Evolutionary conservation across 768 basidiomycete genomes (phyloP).

Genomic region (Pleurotus sapidus): DNA sequence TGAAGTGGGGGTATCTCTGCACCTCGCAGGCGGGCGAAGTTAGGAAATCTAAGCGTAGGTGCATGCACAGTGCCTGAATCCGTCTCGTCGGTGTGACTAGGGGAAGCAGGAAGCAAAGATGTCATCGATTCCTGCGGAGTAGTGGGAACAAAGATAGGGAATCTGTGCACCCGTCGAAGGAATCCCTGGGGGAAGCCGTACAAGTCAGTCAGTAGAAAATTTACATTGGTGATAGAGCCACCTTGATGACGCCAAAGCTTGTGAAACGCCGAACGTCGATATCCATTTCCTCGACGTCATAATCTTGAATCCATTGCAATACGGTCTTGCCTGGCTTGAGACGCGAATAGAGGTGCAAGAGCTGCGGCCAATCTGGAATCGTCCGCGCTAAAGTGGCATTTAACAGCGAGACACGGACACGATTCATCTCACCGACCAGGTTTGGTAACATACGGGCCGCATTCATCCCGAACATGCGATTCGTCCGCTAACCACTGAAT

Average conservation of each 20-base stretch:
- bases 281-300: constrained; percentile 66
- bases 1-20: not conserved
- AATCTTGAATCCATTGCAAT: constrained; percentile 81
- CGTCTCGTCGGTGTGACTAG: not conserved
- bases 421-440: constrained; percentile 42
- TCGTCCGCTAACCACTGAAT: constrained; percentile 89
- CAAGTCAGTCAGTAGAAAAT: not conserved
- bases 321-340: constrained; percentile 82
- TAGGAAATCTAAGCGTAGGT: not conserved
- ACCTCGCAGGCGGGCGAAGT: not conserved
- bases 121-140: constrained; percentile 23
- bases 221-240: constrained; percentile 18
- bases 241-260: constrained; percentile 97
- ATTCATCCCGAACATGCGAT: constrained; percentile 82
- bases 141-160: constrained; percentile 65
- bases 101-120: constrained; percentile 8
- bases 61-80: not conserved
- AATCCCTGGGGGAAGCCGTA: constrained; percentile 61
- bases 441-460: constrained; percentile 86
- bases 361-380: constrained; percentile 82
- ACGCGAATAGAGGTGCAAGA: constrained; percentile 84
- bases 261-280: constrained; percentile 94
- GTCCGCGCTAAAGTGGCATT: constrained; percentile 38
- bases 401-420: not conserved
- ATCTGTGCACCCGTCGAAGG: constrained; percentile 89